Conservation (phyloP, 768 basidiomycete species). For the Tylopilus vinaceipallidus region DNA sequence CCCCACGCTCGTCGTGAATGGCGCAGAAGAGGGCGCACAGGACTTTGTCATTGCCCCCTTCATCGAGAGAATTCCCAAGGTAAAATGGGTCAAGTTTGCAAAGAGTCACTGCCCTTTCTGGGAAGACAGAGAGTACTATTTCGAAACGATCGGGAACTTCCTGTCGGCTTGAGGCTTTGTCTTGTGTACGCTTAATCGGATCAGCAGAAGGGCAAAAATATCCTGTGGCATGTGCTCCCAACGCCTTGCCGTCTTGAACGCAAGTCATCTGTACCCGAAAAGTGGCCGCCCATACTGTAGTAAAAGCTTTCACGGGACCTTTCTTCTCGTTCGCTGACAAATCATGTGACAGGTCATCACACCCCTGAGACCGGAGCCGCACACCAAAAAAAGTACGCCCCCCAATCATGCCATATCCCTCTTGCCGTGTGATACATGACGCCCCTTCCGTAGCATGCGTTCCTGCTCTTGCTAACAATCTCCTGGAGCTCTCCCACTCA, state of each 20-base stretch:
- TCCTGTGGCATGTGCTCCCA: not conserved
- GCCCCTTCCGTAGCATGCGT: no score
- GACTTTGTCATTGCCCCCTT: slow-evolving; percentile 34
- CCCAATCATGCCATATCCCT: no score
- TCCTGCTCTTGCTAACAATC: no score
- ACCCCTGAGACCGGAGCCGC: no score
- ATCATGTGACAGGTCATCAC: no score
- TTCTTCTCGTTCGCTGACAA: no score
- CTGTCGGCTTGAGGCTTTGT: slow-evolving; percentile 5
- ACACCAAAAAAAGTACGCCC: no score
- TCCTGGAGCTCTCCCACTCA: no score
- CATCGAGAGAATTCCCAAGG: slow-evolving; percentile 29
- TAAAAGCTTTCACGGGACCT: no score
- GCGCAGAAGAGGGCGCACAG: slow-evolving; percentile 34
- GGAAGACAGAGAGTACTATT: slow-evolving; percentile 24
- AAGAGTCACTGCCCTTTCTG: slow-evolving; percentile 26
- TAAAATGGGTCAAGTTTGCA: slow-evolving; percentile 35
- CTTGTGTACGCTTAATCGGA: not conserved
- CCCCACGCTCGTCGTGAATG: slow-evolving; percentile 39
- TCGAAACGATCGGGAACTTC: slow-evolving; percentile 13
- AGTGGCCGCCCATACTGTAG: not conserved
- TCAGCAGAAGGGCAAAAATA: not conserved
- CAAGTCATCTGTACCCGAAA: not conserved
- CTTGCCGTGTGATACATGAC: no score
- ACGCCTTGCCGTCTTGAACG: not conserved